Base-by-base conservation (phyloP, 768 basidiomycete genomes). In the Tulasnella sp. region DNA sequence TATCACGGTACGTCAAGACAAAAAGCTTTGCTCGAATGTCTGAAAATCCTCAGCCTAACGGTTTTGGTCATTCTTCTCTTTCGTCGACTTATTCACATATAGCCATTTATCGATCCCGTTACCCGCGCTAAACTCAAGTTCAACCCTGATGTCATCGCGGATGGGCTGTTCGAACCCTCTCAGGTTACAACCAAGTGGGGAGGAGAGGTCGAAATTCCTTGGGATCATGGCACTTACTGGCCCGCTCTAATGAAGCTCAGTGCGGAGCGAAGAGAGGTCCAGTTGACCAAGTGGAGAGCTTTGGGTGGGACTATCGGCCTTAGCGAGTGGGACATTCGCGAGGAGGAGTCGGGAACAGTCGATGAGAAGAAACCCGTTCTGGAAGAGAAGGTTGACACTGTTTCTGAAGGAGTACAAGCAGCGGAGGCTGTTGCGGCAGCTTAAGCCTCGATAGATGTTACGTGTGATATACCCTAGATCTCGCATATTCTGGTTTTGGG, bases 241-340 rank as follows among this genome's bases (percentile, higher is more conserved):
- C 87, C 88, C 0, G 87, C 87, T 2, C 85, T 96, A 42, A 84
- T 91, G 0, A 82, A 85, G 78, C 83, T 91, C 81, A 88, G 89
- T 79, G 86, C 88, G 13, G 86, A 87, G 78, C 87, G 89, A 61
- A 85, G 86, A 73, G 84, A 85, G 51, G 82, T 71, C 23, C 88
- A 89, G 87, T 85, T 87, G 80, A 86, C 87, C 70, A 87, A 86
- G 51, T 97, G 95, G 95, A 86, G 86, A 69, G 83, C 85, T 74
- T 85, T 92, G 29, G 95, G 95, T 2, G 92, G 87, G 1, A 86
- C 81, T 73, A 85, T 95, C 32, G 95, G 95, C 0, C 82, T 91
- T 44, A 90, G 88, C 82, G 95, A 97, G 82, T 93, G 91, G 89
- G 91, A 93, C 32, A 90, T 92, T 81, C 95, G 94, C 83, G 48